Evolutionary conservation across 257 asterid genomes (phyloP).

Genomic region (Galeopsis tetrahit): DNA sequence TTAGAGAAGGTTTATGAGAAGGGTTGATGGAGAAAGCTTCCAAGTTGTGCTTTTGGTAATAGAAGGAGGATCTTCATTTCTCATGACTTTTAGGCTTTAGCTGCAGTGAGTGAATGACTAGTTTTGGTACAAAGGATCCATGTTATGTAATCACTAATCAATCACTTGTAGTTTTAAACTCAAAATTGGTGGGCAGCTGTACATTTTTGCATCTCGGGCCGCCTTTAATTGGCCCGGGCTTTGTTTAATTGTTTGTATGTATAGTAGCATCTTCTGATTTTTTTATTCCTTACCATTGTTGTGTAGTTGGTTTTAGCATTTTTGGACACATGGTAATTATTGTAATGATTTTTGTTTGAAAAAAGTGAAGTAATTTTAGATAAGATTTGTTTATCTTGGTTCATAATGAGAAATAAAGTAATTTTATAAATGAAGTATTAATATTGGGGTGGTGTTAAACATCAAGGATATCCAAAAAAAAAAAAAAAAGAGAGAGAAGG

Average conservation of each 20-base stretch:
- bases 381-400: too few species aligned
- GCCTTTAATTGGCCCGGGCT: neutral
- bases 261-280: neutral
- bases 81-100: neutral
- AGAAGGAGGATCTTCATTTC: neutral
- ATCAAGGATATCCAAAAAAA: too few species aligned
- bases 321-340: too few species aligned
- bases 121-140: neutral
- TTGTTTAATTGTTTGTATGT: neutral
- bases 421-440: too few species aligned
- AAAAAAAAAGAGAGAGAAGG: too few species aligned
- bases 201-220: neutral
- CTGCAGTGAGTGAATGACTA: neutral
- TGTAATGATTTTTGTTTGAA: too few species aligned
- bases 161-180: neutral
- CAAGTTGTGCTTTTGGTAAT: slow-evolving; percentile 3
- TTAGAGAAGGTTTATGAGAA: slow-evolving; percentile 67
- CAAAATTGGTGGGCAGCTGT: neutral
- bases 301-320: too few species aligned
- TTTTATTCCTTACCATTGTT: neutral
- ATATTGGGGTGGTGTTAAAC: too few species aligned
- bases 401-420: too few species aligned
- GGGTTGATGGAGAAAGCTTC: slow-evolving; percentile 63
- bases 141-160: neutral
- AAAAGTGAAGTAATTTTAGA: too few species aligned